These are phyloP conservation scores for Candida silvicultrix DNA, from an alignment of 805 yeast species.

Conservation along the genomic window DNA sequence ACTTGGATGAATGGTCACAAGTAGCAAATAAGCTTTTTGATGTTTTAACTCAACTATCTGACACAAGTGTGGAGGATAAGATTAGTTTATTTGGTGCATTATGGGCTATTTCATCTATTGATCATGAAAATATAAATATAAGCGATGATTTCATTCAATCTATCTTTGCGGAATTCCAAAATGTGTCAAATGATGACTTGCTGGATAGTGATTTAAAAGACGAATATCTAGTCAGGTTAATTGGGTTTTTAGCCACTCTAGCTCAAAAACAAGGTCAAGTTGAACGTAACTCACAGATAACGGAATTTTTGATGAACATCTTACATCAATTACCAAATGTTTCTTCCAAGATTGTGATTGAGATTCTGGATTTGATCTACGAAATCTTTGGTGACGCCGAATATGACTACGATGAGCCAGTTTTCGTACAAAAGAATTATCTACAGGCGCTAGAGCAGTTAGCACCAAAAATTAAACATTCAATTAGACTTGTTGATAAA, in stretches of 20 bases:
- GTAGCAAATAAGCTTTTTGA: conserved; percentile 5
- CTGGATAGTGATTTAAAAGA: conserved; percentile 21
- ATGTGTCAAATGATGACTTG: conserved; percentile 7
- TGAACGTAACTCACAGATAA: conserved; percentile 37
- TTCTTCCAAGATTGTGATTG: conserved; percentile 41
- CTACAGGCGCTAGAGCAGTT: conserved; percentile 34
- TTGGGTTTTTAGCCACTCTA: conserved; percentile 48
- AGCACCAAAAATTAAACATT: conserved; percentile 41
- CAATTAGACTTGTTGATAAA: conserved; percentile 62
- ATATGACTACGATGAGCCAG: conserved; percentile 59
- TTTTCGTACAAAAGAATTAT: conserved; percentile 54
- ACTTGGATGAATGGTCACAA: conserved; percentile 10
- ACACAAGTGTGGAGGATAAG: conserved; percentile 23
- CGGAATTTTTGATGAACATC: conserved; percentile 35
- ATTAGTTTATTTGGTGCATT: conserved; percentile 34
- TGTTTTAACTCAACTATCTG: conserved; percentile 11
- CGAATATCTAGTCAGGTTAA: conserved; percentile 36
- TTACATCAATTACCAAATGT: conserved; percentile 21
- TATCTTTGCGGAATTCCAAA: conserved; percentile 16
- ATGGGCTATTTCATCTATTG: conserved; percentile 36
- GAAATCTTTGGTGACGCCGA: conserved; percentile 75
- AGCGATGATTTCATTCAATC: conserved; percentile 22
- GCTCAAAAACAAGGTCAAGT: conserved; percentile 41
- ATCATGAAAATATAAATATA: conserved; percentile 13
- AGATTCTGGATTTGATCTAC: conserved; percentile 58